Base-by-base conservation (phyloP, 306 rosid species). In the Quercus glauca region DNA sequence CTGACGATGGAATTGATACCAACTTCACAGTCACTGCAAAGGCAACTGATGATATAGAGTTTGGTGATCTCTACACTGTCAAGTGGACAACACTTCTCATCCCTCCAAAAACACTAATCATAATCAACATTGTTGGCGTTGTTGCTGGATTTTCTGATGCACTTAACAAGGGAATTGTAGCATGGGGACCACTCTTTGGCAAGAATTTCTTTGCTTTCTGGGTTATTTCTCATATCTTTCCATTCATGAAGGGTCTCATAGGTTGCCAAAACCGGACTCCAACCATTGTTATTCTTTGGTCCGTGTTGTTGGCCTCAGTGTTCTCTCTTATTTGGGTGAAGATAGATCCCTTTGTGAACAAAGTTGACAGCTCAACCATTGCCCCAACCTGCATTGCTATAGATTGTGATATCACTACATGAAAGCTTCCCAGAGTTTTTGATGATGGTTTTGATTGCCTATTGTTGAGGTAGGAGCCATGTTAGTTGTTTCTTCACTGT, bases 221-320 rank as follows among this genome's bases (percentile, higher is more conserved):
- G 99, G 99, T 94, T 12, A 91, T 92, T 31, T 82, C 91, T 41
- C 99, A 94, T 85, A 95, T 94, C 80, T 94, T 92, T 43, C 99
- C 99, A 5, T 94, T 94, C 97, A 91, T 94, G n/a, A 94, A 94
- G 83, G 99, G 99, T 86, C 97, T 94, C 65, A 94, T 94, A 97
- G 99, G 97, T 60, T 90, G 97, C 79, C 99, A 94, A 65, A 94
- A 94, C 89, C 77, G 97, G 28, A 94, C 99, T 18, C 99, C 99
- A 51, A 94, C 99, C 73, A 85, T 94, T 80, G 99, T 94, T 83
- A 84, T 94, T 59, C 87, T 94, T 0, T 94, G 99, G 99, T 90
- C 99, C 9, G 97, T 94, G 87, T 82, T 94, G 59, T 85, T 94
- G 88, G 99, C 97, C 55, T 94, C 99, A 61, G 95, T 92, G 4